These are phyloP conservation scores for Ceratobasidium sp. DNA, from an alignment of 1,284 basidiomycete genomes.

Conservation along the genomic window DNA sequence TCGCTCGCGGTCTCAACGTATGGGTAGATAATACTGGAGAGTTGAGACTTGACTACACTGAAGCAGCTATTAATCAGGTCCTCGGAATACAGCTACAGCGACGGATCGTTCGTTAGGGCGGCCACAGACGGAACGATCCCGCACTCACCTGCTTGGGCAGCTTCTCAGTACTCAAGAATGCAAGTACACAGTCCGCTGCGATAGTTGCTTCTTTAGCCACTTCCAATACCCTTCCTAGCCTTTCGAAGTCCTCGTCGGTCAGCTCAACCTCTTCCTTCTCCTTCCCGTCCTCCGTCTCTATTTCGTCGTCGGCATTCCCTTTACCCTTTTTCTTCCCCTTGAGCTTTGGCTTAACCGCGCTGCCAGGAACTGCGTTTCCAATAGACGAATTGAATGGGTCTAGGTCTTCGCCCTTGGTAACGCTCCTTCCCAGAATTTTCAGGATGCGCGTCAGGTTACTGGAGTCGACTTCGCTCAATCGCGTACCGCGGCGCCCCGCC, in stretches of 20 bases:
- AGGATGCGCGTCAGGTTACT: constrained; percentile 66
- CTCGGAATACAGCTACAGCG: constrained; percentile 79
- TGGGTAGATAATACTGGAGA: constrained; percentile 81
- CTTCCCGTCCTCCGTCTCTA: constrained; percentile 45
- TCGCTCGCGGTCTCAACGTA: constrained; percentile 76
- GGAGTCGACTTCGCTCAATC: constrained; percentile 69
- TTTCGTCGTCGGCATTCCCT: constrained; percentile 41
- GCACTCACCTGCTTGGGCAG: constrained; percentile 77
- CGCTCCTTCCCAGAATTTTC: constrained; percentile 75
- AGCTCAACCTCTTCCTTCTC: constrained; percentile 50
- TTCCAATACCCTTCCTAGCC: constrained; percentile 59
- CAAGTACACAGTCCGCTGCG: constrained; percentile 81
- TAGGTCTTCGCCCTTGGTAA: constrained; percentile 71
- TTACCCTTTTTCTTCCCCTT: constrained; percentile 48
- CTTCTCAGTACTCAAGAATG: constrained; percentile 74
- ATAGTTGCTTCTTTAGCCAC: constrained; percentile 70
- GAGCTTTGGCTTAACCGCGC: constrained; percentile 52
- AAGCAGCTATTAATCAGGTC: constrained; percentile 85
- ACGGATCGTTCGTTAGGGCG: constrained; percentile 14
- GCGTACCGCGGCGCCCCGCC: constrained; percentile 52
- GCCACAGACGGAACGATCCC: neutral
- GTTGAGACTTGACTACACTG: constrained; percentile 74
- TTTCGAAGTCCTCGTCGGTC: constrained; percentile 60
- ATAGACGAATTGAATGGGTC: constrained; percentile 63
- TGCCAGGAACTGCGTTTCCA: constrained; percentile 47